A percentile compares a stretch with the other conserved stretches of the same genome.
Conservation (phyloP, 2,329 filamentous ascomycete genomes). For the Pseudocercospora crystallina region DNA sequence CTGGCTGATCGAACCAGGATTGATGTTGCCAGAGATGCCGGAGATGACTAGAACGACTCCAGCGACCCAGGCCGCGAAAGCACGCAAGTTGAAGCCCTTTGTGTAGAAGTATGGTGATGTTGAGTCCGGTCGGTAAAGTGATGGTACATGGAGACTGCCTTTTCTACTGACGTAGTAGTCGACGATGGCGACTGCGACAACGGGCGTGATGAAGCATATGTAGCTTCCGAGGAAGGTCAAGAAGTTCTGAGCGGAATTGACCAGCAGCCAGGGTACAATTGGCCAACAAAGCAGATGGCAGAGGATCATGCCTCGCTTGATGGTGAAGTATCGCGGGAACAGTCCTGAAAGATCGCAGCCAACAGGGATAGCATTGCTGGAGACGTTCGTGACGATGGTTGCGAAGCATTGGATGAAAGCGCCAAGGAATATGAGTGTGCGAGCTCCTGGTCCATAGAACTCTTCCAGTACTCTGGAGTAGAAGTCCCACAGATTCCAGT, state of each 20-base stretch:
- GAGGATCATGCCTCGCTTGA: slow-evolving; percentile 44
- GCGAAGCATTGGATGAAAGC: slow-evolving; percentile 39
- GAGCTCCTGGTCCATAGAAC: slow-evolving; percentile 40
- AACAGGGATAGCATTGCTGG: slow-evolving; percentile 43
- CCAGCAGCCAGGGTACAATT: slow-evolving; percentile 46
- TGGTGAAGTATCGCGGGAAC: slow-evolving; percentile 45
- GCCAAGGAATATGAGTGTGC: slow-evolving; percentile 43
- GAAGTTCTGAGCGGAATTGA: slow-evolving; percentile 42
- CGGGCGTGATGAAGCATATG: slow-evolving; percentile 44
- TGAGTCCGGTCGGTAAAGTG: slow-evolving; percentile 34
- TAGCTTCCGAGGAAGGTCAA: slow-evolving; percentile 46
- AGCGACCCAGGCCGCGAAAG: slow-evolving; percentile 22
- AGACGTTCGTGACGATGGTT: slow-evolving; percentile 46
- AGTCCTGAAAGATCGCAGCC: slow-evolving; percentile 45
- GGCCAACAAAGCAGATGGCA: slow-evolving; percentile 40
- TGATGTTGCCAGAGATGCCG: slow-evolving; percentile 21
- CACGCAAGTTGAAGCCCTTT: slow-evolving; percentile 22
- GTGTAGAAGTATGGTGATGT: slow-evolving; percentile 24
- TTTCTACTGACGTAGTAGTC: slow-evolving; percentile 43
- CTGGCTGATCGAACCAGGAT: slow-evolving; percentile 18
- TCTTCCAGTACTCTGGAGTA: slow-evolving; percentile 41
- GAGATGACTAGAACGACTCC: slow-evolving; percentile 25
- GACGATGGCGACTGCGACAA: slow-evolving; percentile 41
- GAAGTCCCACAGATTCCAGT: slow-evolving; percentile 51
- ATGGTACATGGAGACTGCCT: slow-evolving; percentile 44